Percentiles rank a stretch among this genome's conserved stretches.
These are phyloP conservation scores for Mortierella sp. DNA, from an alignment of 371 early-diverging fungal genomes.

Conservation along the genomic window DNA sequence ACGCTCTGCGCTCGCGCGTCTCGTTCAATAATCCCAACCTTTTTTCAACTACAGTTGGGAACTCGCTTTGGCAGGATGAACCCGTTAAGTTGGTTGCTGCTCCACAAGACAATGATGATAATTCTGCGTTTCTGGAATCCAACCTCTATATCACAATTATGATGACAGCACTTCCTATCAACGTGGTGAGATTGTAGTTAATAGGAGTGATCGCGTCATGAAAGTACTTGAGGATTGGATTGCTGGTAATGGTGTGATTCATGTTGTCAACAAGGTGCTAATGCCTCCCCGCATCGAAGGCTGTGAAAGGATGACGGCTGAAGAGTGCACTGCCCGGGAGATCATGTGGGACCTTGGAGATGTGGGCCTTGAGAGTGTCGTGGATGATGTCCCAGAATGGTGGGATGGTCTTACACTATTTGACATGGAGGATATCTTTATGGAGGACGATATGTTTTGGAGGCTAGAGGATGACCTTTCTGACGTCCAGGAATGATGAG, in stretches of 20 bases:
- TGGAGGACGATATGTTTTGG: neutral
- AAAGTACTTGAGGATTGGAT: constrained; percentile 48
- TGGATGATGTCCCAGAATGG: constrained; percentile 14
- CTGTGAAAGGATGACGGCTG: constrained; percentile 21
- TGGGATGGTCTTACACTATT: constrained; percentile 24
- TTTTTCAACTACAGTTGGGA: too few species aligned
- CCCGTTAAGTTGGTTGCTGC: constrained; percentile 1
- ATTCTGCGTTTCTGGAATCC: neutral
- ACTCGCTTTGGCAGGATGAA: constrained; percentile 5
- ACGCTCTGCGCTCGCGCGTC: too few species aligned
- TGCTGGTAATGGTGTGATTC: constrained; percentile 51
- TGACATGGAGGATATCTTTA: neutral
- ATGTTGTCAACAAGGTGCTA: too few species aligned
- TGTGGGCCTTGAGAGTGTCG: too few species aligned
- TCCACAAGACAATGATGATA: neutral
- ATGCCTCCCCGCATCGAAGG: too few species aligned
- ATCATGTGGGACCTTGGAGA: too few species aligned
- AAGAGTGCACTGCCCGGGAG: too few species aligned
- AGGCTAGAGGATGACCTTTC: neutral
- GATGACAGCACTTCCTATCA: neutral
- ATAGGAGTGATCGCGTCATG: constrained; percentile 12
- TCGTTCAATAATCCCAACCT: too few species aligned
- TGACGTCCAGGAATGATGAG: neutral
- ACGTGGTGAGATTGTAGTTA: constrained; percentile 44
- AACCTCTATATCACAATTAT: too few species aligned